Base-by-base conservation (phyloP, 257 asterid genomes). In the Solanum rostratum region DNA sequence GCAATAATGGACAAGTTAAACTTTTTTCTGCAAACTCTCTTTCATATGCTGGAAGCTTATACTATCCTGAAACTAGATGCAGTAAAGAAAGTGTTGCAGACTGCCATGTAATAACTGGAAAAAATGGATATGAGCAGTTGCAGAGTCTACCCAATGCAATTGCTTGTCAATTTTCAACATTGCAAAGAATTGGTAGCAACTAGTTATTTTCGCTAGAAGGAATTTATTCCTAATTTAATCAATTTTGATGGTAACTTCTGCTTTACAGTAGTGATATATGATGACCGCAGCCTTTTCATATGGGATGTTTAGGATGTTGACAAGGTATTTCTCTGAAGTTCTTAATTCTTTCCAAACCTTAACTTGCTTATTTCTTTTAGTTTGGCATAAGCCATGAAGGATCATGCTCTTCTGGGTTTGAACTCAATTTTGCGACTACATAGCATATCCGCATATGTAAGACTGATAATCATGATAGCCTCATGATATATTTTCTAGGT, bases 151-250 rank as follows among this genome's bases (percentile, higher is more conserved):
- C 97, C 52, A 91, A 93, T 89, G 95, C 97, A 86, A 85, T 91
- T 88, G 96, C 97, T 81, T 93, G 97, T 84, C 94, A 87, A 82
- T 93, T 93, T 89, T 92, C 94, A 88, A 87, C 93, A 79, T 85
- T 45, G 5, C 91, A 88, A 86, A 90, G 91, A 89, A 94, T 93
- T 79, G 97, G 97, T 82, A 90, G 93, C 87, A 83, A 79, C 88
- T 66, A 54, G 66, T 6, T 46, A 59, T 66, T 84, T 79, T 79
- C 24, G 15, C 84, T 85, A 79, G 52, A 68, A 37, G 54, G 55
- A 74, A 76, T 86, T 80, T n/a, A 30, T 45, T 80, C 24, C 10
- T 83, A 69, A 73, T 30, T 60, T 83, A 59, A 62, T 88, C 43
- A 69, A 78, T 84, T 83, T 83, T 89, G 78, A 90, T 84, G 46